A percentile compares a stretch with the other conserved stretches of the same genome.
phyloP scores from a whole-genome alignment of 768 basidiomycete genomes.

The Galerina marginata region DNA sequence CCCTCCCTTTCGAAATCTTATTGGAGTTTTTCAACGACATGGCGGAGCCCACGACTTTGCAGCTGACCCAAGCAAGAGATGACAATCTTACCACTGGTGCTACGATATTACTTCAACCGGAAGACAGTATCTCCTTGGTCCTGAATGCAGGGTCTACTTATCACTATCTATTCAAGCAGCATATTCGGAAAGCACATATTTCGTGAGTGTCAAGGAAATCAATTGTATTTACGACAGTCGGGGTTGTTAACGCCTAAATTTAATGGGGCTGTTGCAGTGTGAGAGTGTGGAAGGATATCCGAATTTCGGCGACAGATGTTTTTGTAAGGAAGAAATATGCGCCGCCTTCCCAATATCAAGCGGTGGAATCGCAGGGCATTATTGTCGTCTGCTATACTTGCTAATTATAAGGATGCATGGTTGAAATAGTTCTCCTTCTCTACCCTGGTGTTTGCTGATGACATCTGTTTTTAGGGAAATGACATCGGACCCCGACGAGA shows the following conservation, averaged over 20 bases:
- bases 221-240: background rate
- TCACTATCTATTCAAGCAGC: constrained; percentile 50
- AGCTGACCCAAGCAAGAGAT: constrained; percentile 38
- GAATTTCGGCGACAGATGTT: constrained; percentile 36
- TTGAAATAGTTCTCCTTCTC: background rate
- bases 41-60: constrained; percentile 41
- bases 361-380: constrained; percentile 12
- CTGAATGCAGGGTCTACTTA: constrained; percentile 54
- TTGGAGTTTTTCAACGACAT: constrained; percentile 59
- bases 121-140: constrained; percentile 51
- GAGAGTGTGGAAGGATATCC: constrained; percentile 49
- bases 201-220: constrained; percentile 41
- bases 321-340: constrained; percentile 22
- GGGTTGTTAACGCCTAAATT: background rate
- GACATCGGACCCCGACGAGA: too few relatives aligned
- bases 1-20: constrained; percentile 57
- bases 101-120: constrained; percentile 42
- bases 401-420: background rate
- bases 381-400: constrained; percentile 10
- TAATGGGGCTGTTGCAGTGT: constrained; percentile 34
- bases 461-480: too few relatives aligned
- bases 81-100: constrained; percentile 28
- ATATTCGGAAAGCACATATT: constrained; percentile 43
- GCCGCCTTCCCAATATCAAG: constrained; percentile 3
- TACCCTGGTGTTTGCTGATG: too few relatives aligned